Conservation (phyloP, 495 filamentous ascomycete genomes). For the Aspergillus indologenus region DNA sequence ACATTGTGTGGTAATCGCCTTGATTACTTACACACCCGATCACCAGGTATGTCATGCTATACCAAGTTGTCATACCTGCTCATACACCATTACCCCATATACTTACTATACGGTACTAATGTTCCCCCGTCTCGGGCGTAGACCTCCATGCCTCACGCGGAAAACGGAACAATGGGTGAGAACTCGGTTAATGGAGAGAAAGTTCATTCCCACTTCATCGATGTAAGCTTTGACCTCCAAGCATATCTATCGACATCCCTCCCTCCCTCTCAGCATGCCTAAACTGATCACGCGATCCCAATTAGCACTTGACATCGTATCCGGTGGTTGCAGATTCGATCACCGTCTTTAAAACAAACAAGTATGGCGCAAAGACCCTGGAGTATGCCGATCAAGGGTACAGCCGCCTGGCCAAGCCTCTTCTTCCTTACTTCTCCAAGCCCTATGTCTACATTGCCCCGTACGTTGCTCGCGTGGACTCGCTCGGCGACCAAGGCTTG, state of each 20-base stretch:
- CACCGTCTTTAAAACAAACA: conserved; percentile 70
- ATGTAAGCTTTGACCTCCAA: conserved; percentile 48
- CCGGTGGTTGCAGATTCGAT: conserved; percentile 81
- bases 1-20: neutral
- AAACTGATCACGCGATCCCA: too few species aligned
- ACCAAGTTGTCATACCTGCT: neutral
- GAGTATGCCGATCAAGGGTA: conserved; percentile 68
- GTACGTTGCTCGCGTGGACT: conserved; percentile 78
- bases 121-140: neutral
- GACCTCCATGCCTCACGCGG: conserved; percentile 44
- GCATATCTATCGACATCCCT: neutral
- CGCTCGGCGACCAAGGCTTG: conserved; percentile 72
- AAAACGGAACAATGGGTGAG: conserved; percentile 43
- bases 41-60: neutral
- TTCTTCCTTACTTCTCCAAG: conserved; percentile 71
- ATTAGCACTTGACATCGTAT: conserved; percentile 78
- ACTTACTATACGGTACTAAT: neutral
- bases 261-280: too few species aligned
- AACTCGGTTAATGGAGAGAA: conserved; percentile 64
- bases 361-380: conserved; percentile 77
- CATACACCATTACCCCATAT: neutral
- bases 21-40: neutral
- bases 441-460: conserved; percentile 77
- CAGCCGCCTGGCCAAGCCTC: conserved; percentile 61
- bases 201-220: conserved; percentile 62